phyloP scores from a whole-genome alignment of 2,329 filamentous ascomycete genomes.

The Anthostomella pinea region DNA sequence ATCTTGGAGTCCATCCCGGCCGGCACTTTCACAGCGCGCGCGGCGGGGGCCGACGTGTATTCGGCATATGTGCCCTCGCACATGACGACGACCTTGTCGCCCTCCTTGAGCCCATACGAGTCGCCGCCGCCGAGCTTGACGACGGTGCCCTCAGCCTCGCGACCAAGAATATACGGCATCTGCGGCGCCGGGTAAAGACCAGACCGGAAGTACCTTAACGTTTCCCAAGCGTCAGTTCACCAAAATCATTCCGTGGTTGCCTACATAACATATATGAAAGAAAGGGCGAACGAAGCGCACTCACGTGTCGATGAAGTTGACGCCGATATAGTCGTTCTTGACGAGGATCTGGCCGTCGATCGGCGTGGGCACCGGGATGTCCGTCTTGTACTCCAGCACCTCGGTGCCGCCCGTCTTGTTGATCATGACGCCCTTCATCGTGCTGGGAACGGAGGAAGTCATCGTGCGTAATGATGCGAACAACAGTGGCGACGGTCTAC shows the following conservation, averaged over 20 bases:
- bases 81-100: constrained; percentile 72
- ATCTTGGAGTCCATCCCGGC: constrained; percentile 56
- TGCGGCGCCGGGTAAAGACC: constrained; percentile 71
- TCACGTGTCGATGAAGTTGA: constrained; percentile 86
- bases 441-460: constrained; percentile 53
- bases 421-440: constrained; percentile 72
- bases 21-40: constrained; percentile 61
- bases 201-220: constrained; percentile 76
- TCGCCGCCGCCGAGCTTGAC: constrained; percentile 56
- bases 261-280: constrained; percentile 1
- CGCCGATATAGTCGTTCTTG: constrained; percentile 73
- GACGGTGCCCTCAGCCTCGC: constrained; percentile 73
- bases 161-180: constrained; percentile 74
- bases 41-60: constrained; percentile 52
- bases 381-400: constrained; percentile 67
- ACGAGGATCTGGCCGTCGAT: constrained; percentile 73
- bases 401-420: constrained; percentile 70
- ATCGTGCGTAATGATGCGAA: constrained; percentile 16
- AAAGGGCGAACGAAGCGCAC: constrained; percentile 15
- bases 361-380: constrained; percentile 67
- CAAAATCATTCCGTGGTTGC: too few species aligned
- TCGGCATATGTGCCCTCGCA: constrained; percentile 52
- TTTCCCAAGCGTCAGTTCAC: too few species aligned
- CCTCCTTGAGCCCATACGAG: constrained; percentile 55
- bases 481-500: background rate